Evolutionary conservation across 306 rosid genomes (phyloP).

Genomic region (Luffa aegyptiaca): DNA sequence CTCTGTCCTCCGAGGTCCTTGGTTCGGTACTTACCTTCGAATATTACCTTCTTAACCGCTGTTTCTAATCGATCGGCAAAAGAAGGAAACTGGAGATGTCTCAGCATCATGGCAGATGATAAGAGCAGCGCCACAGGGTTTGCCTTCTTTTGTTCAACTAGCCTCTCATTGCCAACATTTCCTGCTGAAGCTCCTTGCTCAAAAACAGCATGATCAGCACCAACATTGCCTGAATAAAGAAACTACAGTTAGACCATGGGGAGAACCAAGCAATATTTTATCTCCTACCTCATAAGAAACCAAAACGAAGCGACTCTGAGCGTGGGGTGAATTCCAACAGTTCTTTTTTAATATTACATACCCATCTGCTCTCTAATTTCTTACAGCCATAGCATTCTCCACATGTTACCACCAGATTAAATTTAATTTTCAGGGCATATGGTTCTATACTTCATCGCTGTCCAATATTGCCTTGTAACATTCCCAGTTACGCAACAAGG

Average conservation of each 20-base stretch:
- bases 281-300: neutral
- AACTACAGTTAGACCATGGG: neutral
- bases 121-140: constrained; percentile 92
- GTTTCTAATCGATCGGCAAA: constrained; percentile 81
- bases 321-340: neutral
- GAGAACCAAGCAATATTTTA: neutral
- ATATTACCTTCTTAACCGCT: constrained; percentile 64
- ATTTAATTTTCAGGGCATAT: neutral
- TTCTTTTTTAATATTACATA: neutral
- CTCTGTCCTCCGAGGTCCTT: constrained; percentile 85
- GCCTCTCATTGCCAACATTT: constrained; percentile 61
- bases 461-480: neutral
- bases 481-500: neutral
- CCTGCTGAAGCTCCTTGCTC: constrained; percentile 99
- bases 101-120: constrained; percentile 92
- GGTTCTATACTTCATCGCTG: neutral
- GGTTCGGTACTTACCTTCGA: constrained; percentile 58
- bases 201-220: constrained; percentile 79
- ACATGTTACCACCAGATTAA: neutral
- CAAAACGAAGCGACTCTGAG: neutral
- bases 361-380: neutral
- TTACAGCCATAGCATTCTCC: neutral
- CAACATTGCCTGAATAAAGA: constrained; percentile 66
- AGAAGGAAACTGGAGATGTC: constrained; percentile 90
- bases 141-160: constrained; percentile 54